Base-by-base conservation (phyloP, 257 asterid genomes). In the Sherardia arvensis region DNA sequence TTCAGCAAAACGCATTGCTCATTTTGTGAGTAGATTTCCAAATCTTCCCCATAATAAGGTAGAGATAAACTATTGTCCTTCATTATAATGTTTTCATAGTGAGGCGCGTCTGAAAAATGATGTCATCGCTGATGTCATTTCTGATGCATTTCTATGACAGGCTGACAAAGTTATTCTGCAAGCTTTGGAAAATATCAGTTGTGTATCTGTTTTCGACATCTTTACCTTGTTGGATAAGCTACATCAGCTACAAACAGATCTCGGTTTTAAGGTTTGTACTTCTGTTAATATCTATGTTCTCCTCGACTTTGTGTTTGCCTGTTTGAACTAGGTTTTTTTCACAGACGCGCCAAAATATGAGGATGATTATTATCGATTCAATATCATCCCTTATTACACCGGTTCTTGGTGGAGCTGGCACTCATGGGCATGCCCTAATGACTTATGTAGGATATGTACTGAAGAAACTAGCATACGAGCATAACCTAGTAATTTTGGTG, bases 331-430 rank as follows among this genome's bases (percentile, higher is more conserved):
- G 29, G 62, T 33, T 38, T 54, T 11, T 53, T 30, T 68, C 74
- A 77, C 86, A 83, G 95, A 71, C 32, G 27, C 70, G 63, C 68
- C 70, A 60, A 73, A 68, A 60, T 66, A 75, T 87, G 65, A 78
- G 74, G 78, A 73, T 91, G 91, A 79, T 91, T 48, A 71, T 91
- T 77, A 66, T 91, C 29, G 97, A 91, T 71, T 91, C 97, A 32
- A 79, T 91, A 62, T 87, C 97, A 40, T 85, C 96, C 66, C 96
- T 91, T 51, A 74, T 87, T 71, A 68, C 94, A 62, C 97, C 96
- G 47, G 72, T 91, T 77, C 93, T 91, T 64, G 93, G 96, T 66
- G 87, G 95, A 63, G 77, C 83, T 62, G 87, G 87, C 47, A 76
- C 83, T 53, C 89, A 84, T 18, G 97, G 97, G 53, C 96, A 84